Base-by-base conservation (phyloP, 1,139 yeast species). In the Blastobotrys apis region DNA sequence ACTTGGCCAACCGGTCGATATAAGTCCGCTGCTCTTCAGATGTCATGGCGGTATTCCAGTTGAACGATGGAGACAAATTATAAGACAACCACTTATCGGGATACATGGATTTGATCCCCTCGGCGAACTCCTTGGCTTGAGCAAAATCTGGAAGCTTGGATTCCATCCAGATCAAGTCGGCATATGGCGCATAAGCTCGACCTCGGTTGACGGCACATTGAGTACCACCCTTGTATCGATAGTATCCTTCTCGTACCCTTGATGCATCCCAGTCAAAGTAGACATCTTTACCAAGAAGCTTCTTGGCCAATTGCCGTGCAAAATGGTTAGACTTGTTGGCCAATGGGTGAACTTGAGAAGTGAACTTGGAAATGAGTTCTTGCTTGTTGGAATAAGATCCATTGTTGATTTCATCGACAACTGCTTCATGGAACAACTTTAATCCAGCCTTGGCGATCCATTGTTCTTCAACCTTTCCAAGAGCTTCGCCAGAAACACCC, bases 161-260 rank as follows among this genome's bases (percentile, higher is more conserved):
- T 74, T 92, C 97, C 97, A 92, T 90, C 98, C 98, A 92, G 59
- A 90, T 83, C 73, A 92, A 76, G 69, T 92, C 98, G 47, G 94
- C 88, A 68, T 83, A 90, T 54, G 97, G 97, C 48, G 96, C 90
- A 66, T 76, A 92, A 34, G 96, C 95, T 64, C 95, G 81, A 55
- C 95, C 97, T 69, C 98, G 83, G 84, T 87, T 90, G 50, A 90
- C 85, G 45, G 97, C 96, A 75, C 97, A 88, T 73, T 87, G 92
- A 51, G 96, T 87, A 62, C 97, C 97, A 64, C 97, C 97, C 62
- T 74, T 74, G 81, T 88, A 90, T 67, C 96, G 80, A 81, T 90
- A 92, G 79, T 84, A 86, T 59, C 98, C 98, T 73, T 92, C 98
- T 68, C 97, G 79, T 55, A 87, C 95, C 70, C 97, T 83, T 59